Base-by-base conservation (phyloP, 2,329 filamentous ascomycete genomes). In the Monosporascus sp. region DNA sequence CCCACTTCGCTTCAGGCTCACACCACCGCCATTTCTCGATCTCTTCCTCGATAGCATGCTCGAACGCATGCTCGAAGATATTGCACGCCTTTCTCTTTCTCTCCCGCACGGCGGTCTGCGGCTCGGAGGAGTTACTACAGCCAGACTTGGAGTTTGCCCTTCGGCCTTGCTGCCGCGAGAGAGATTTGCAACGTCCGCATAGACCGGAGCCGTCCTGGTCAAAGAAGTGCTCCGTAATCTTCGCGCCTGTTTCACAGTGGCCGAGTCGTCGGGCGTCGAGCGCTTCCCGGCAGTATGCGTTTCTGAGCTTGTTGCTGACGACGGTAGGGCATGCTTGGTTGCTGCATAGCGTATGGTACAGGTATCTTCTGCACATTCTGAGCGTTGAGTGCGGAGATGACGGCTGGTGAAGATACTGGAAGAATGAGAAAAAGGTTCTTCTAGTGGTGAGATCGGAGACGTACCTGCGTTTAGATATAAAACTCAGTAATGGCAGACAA, bases 341-440 rank as follows among this genome's bases (percentile, higher is more conserved):
- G 36, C 3, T 6, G 25, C 54, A 58, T 2, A 41, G 6, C 3
- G 51, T 36, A n/a, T 46, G 15, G 50, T 55, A 49, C 14, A n/a
- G 14, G 35, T 54, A 54, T 31, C 50, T 47, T 20, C 49, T 53
- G 37, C 56, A 57, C 56, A 57, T 57, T 8, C 27, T 38, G 31
- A 35, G 3, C 25, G 22, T n/a, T 11, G 11, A 14, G 18, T 49
- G 35, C 9, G 15, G 31, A 17, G 39, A 20, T 14, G 9, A 20
- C 39, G 6, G 18, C n/a, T 20, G 20, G 22, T 37, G 31, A 9
- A 22, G 15, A 49, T 41, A 14, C 35, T 38, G 22, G 9, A 24
- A 39, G 35, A 11, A 18, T 48, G 15, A 17, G 18, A 48, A 22
- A 37, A 11, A n/a, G 9, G 11, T 14, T 14, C 9, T 14, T 5